Evolutionary conservation across 1,139 yeast genomes (phyloP).

Genomic region (Suhomyces kunorum): DNA sequence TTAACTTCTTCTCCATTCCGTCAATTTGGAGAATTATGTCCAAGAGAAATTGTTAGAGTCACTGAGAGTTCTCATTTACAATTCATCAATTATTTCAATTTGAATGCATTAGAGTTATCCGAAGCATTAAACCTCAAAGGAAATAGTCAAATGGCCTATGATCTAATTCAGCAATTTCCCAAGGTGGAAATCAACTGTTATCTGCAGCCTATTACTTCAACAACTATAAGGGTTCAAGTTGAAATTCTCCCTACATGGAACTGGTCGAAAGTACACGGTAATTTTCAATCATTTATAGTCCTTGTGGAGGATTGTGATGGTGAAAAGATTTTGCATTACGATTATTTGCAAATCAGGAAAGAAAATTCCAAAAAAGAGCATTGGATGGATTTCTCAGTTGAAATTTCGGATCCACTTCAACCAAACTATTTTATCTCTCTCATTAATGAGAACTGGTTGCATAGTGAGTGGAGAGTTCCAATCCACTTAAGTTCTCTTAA

Average conservation of each 20-base stretch:
- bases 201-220: conserved; percentile 76
- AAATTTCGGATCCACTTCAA: conserved; percentile 59
- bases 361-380: conserved; percentile 55
- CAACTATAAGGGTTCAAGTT: conserved; percentile 63
- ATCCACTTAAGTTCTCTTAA: conserved; percentile 55
- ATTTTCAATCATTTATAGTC: conserved; percentile 63
- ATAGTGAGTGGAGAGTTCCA: conserved; percentile 66
- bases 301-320: conserved; percentile 86
- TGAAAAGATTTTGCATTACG: conserved; percentile 63
- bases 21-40: conserved; percentile 68
- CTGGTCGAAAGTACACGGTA: conserved; percentile 75
- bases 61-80: conserved; percentile 84
- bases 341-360: conserved; percentile 53
- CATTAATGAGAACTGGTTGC: conserved; percentile 83
- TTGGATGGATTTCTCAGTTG: conserved; percentile 64
- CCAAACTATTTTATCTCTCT: conserved; percentile 76
- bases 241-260: conserved; percentile 71
- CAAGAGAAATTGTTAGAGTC: conserved; percentile 66
- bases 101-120: conserved; percentile 75
- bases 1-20: conserved; percentile 80
- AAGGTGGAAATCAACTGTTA: conserved; percentile 55
- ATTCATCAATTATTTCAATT: conserved; percentile 73
- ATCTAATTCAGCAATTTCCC: conserved; percentile 73
- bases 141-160: conserved; percentile 62
- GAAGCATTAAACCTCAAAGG: conserved; percentile 76